phyloP scores from a whole-genome alignment of 306 rosid genomes.

The Psophocarpus tetragonolobus region DNA sequence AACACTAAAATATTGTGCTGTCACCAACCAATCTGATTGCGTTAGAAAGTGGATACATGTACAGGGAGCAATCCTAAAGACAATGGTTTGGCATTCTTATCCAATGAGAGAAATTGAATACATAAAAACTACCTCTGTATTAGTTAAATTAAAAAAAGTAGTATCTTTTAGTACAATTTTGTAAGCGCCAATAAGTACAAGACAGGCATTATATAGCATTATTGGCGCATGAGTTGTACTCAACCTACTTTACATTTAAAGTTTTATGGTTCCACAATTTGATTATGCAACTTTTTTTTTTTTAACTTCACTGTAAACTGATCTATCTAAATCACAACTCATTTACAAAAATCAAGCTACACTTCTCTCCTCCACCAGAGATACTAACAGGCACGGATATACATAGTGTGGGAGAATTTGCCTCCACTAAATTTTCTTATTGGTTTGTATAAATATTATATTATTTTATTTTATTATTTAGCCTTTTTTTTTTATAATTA shows the following conservation, averaged over 20 bases:
- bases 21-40: background rate
- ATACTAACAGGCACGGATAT: too few species aligned
- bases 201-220: background rate
- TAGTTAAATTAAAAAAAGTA: too few species aligned
- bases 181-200: background rate
- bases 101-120: background rate
- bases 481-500: too few species aligned
- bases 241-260: conserved; percentile 16
- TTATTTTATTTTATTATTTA: too few species aligned
- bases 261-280: background rate
- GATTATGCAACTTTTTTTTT: background rate
- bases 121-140: background rate
- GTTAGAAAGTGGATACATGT: background rate
- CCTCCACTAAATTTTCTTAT: too few species aligned
- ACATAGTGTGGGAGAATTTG: too few species aligned
- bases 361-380: too few species aligned
- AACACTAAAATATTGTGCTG: background rate
- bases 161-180: background rate
- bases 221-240: background rate
- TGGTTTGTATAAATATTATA: too few species aligned
- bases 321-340: too few species aligned
- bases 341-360: too few species aligned
- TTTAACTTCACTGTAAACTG: background rate
- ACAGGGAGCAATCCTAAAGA: background rate
- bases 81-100: conserved; percentile 24